Base-by-base conservation (phyloP, 1,139 yeast genomes). In the Ashbya aceris region DNA sequence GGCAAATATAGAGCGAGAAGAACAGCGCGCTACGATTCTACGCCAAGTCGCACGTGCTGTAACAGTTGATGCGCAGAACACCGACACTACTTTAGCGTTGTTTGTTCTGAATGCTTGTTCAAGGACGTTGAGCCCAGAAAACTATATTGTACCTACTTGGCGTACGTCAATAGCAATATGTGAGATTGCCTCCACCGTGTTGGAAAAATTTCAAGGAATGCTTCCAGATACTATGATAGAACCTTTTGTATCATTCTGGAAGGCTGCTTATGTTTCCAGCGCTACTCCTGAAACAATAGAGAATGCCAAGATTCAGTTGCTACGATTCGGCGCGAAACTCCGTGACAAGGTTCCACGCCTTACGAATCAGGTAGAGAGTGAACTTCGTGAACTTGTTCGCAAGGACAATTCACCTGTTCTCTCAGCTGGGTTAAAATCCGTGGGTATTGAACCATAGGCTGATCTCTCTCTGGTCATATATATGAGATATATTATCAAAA, bases 261-360 rank as follows among this genome's bases (percentile, higher is more conserved):
- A 43, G 3, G 40, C 42, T 0, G 39, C 64, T 2, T 53, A 55
- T 28, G 35, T 38, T 2, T 45, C 53, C 6, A 73, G 77, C 52
- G 64, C 73, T 11, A 53, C 54, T 6, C 66, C 65, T 31, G 71
- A 70, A 36, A 73, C 74, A 37, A 74, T 80, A 43, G 93, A 83
- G 52, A 74, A 71, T 49, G 85, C 82, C 2, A 71, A 80, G 45
- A 61, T 80, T 17, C 79, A 77, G 41, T 58, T 71, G 26, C 65
- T 69, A 47, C 59, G 66, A 32, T 58, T 66, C 12, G 75, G 66
- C 1, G 57, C 55, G 2, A 45, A 52, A 1, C 41, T 71, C 30
- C 44, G 53, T 5, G 44, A 38, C 1, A 41, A 53, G 4, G 42
- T 43, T 28, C 51, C 51, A 1, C 29, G 28, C 29, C 4, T 23